A percentile compares a stretch with the other conserved stretches of the same genome.
These are phyloP conservation scores for Cytidiella melzeri DNA, from an alignment of 768 basidiomycete genomes.

Conservation along the genomic window DNA sequence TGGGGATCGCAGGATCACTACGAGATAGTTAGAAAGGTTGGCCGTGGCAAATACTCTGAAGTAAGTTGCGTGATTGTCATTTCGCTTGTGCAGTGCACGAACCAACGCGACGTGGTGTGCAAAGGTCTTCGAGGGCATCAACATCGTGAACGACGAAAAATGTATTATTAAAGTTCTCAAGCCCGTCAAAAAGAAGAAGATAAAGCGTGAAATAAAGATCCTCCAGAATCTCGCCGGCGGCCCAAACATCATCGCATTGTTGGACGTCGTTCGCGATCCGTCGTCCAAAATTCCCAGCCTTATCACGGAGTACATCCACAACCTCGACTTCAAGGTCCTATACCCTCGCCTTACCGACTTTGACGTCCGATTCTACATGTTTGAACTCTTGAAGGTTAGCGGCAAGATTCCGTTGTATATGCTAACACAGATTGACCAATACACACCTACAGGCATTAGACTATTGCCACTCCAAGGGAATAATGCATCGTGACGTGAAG, in stretches of 20 bases:
- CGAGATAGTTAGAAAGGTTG: slow-evolving; percentile 95
- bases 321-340: slow-evolving; percentile 94
- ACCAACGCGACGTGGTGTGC: background rate
- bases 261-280: slow-evolving; percentile 95
- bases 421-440: background rate
- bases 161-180: slow-evolving; percentile 99
- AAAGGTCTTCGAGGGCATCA: slow-evolving; percentile 90
- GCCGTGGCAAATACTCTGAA: slow-evolving; percentile 93
- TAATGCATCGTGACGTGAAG: slow-evolving; percentile 98
- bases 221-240: slow-evolving; percentile 94
- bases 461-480: slow-evolving; percentile 97
- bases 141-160: slow-evolving; percentile 86
- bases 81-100: background rate
- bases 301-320: slow-evolving; percentile 97
- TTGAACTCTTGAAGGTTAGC: slow-evolving; percentile 85
- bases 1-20: slow-evolving; percentile 98
- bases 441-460: slow-evolving; percentile 66
- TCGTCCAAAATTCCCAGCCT: slow-evolving; percentile 95
- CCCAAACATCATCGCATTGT: slow-evolving; percentile 86
- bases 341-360: slow-evolving; percentile 95
- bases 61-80: slow-evolving; percentile 31
- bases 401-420: too few species aligned
- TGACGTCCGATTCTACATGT: slow-evolving; percentile 95
- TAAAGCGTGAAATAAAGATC: slow-evolving; percentile 98
- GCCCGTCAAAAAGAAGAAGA: slow-evolving; percentile 99